A percentile compares a stretch with the other conserved stretches of the same genome.
phyloP scores from a whole-genome alignment of 106 monocot species.

The Dioscorea dumetorum region DNA sequence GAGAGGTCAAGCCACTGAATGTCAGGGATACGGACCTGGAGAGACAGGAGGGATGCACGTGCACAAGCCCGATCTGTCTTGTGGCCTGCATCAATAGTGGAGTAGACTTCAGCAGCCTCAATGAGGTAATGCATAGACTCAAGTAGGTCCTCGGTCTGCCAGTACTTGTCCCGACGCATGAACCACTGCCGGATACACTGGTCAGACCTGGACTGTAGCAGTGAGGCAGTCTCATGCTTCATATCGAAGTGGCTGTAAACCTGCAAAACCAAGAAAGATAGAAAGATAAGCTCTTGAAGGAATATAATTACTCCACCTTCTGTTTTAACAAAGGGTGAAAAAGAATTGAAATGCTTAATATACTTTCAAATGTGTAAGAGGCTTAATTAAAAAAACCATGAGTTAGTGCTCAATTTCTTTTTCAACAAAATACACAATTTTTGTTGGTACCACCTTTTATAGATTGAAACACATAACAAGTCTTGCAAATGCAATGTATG shows the following conservation, averaged over 20 bases:
- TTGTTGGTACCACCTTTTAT: no score
- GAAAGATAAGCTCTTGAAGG: background rate
- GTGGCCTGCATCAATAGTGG: conserved; percentile 80
- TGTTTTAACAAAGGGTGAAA: background rate
- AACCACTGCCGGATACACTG: conserved; percentile 50
- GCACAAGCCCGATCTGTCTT: conserved; percentile 69
- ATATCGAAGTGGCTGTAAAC: conserved; percentile 91
- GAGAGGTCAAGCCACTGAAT: conserved; percentile 59
- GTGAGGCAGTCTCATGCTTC: conserved; percentile 86
- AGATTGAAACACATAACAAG: no score
- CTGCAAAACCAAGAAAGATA: conserved; percentile 21
- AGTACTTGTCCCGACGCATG: conserved; percentile 40
- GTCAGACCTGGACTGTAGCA: conserved; percentile 58
- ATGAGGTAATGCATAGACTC: conserved; percentile 71
- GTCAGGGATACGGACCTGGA: conserved; percentile 86
- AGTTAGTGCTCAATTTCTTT: no score
- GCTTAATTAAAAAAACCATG: no score
- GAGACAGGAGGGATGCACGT: conserved; percentile 71
- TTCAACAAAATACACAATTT: no score
- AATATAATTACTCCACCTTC: background rate
- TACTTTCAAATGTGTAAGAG: no score
- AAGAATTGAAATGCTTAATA: no score
- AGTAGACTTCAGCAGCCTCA: conserved; percentile 65
- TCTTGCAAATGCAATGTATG: no score
- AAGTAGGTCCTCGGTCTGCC: conserved; percentile 47